Conservation (phyloP, 768 basidiomycete species). For the Podaxis sp. region DNA sequence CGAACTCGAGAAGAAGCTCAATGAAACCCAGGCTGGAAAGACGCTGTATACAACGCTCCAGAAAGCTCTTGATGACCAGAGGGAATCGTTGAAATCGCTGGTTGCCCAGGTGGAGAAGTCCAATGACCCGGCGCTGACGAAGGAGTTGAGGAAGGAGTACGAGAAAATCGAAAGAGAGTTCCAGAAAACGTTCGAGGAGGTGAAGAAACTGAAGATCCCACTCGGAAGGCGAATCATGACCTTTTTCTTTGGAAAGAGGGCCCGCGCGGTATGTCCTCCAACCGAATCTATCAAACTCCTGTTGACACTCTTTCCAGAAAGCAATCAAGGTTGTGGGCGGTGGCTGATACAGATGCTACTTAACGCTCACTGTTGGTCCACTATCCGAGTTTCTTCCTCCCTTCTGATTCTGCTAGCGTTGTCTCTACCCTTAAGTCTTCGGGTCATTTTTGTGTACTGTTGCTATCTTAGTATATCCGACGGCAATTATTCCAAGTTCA, state of each 20-base stretch:
- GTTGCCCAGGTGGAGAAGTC: conserved; percentile 2
- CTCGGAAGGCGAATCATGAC: not conserved
- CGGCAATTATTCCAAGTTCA: no score
- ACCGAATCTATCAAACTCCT: not conserved
- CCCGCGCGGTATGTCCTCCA: not conserved
- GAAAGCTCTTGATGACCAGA: conserved; percentile 26
- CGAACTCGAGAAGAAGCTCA: conserved; percentile 20
- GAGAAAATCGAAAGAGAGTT: conserved; percentile 16
- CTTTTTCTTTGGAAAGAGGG: not conserved
- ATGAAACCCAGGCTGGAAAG: conserved; percentile 25
- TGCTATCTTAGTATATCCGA: no score
- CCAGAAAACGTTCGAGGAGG: conserved; percentile 19
- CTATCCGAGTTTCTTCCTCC: no score
- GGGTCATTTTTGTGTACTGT: no score
- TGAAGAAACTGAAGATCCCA: conserved; percentile 8
- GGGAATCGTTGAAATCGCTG: conserved; percentile 6
- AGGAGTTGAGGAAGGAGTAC: conserved; percentile 1
- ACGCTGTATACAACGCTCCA: conserved; percentile 23
- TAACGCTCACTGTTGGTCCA: no score
- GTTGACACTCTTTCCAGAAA: not conserved
- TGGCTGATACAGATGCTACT: not conserved
- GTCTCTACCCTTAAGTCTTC: no score
- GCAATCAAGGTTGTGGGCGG: not conserved
- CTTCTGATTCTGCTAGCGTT: no score
- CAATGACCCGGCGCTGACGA: not conserved